Base-by-base conservation (phyloP, 257 asterid species). In the Cruciata laevipes region DNA sequence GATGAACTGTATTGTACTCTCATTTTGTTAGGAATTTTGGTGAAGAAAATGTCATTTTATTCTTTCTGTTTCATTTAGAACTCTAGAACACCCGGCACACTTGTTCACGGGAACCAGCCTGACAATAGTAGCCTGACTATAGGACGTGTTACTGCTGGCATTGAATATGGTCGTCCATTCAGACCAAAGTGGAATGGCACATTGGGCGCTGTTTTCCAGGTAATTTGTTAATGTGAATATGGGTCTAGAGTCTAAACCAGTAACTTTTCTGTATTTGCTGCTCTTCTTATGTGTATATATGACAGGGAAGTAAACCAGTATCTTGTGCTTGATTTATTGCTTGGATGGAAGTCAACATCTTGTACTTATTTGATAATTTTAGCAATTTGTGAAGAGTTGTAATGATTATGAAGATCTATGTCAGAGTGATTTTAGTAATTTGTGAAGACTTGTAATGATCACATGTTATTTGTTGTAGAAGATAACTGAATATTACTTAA, bases 101-200 rank as follows among this genome's bases (percentile, higher is more conserved):
- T 94, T 73, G 96, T 94, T 71, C 99, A 94, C 68, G 98, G 96
- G 31, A 94, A 86, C 75, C 96, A 94, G 65, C 89, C 95, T 17
- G 80, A 78, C 65, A 79, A 77, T 81, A 86, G 74, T 77, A 74
- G 74, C 75, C 84, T 90, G 63, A 90, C 91, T 0, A 83, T 94
- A 66, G 96, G 95, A 55, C 95, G 96, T 20, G 80, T 90, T 71
- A 94, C 91, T 20, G 97, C 92, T 71, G 97, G 97, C 68, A 87
- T 90, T 71, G 99, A 94, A 74, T 89, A 85, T 73, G 78, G 96
- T 76, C 82, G 99, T 71, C 97, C 99, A 73, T 84, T 94, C 71
- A 83, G 88, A 78, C 99, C 99, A 14, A 90, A 90, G 74, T 94
- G 96, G 99, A 90, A 81, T 68, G 99, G 97, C 61, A 90, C 97